Evolutionary conservation across 805 yeast species (phyloP).

Genomic region (Pichia gijzeniarum): DNA sequence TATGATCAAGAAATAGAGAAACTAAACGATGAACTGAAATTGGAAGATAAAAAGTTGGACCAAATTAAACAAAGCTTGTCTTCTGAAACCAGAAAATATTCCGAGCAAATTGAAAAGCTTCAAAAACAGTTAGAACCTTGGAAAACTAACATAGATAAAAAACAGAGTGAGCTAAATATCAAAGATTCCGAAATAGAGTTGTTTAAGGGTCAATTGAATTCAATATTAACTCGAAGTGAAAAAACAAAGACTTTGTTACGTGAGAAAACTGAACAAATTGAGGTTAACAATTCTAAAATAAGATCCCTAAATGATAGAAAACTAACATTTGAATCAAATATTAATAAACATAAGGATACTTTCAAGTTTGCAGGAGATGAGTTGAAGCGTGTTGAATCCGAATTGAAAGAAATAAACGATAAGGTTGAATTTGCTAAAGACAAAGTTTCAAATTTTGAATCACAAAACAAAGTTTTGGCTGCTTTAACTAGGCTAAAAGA

Average conservation of each 20-base stretch:
- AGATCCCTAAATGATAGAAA: conserved; percentile 42
- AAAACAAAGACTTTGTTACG: conserved; percentile 39
- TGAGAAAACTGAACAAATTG: conserved; percentile 28
- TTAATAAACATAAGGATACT: conserved; percentile 51
- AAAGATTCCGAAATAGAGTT: conserved; percentile 60
- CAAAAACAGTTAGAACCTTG: conserved; percentile 78
- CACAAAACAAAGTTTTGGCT: conserved; percentile 65
- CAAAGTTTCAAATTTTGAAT: conserved; percentile 49
- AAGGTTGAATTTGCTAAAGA: conserved; percentile 60
- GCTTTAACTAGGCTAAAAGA: conserved; percentile 64
- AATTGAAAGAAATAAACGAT: conserved; percentile 50
- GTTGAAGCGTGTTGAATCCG: conserved; percentile 48
- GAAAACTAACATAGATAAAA: conserved; percentile 58
- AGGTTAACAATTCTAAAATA: conserved; percentile 42
- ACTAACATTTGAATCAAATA: conserved; percentile 45
- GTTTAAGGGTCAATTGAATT: conserved; percentile 40
- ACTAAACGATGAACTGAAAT: conserved; percentile 39
- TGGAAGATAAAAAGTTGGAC: conserved; percentile 54
- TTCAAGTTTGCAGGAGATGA: conserved; percentile 42
- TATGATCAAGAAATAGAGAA: conserved; percentile 39
- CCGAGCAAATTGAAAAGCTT: conserved; percentile 54
- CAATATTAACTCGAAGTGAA: conserved; percentile 36
- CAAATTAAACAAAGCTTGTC: conserved; percentile 60
- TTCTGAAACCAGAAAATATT: conserved; percentile 64
- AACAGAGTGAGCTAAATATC: conserved; percentile 59